Evolutionary conservation across 768 basidiomycete genomes (phyloP), one percentile per base, ranked within the genome.

Genomic region (Neoboletus magnificus): DNA sequence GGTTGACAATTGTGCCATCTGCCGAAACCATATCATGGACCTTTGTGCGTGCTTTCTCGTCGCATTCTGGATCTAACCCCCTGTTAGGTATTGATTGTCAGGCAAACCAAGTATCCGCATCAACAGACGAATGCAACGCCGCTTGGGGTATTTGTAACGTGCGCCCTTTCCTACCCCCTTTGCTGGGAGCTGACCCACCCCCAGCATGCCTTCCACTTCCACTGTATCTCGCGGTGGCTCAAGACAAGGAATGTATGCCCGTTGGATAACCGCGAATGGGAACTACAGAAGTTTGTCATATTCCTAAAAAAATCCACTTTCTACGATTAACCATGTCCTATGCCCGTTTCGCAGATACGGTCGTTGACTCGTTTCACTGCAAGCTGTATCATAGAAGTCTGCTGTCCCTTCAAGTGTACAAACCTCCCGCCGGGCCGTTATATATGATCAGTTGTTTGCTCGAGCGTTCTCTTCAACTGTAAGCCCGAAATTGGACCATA

Each of bases 101-200:
- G 72, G 97, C 97, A 42, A 98, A 99, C 72, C 97, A 98, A 71
- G 91, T 95, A 5, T 97, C 94, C 27, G 92, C 95, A 15, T 93
- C 93, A 9, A 93, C 87, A 63, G 96, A 98, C 65, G 96, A 96
- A 69, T 95, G 93, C 67, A 98, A 96, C 54, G 95, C 95, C 3
- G 96, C 96, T 2, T 99, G 97, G 97, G 97, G 97, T 47, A 94
- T 96, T 47, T 99, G 97, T 73, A 99, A 99, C 71, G 96, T 96
- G 37, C 49, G 63, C 29, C 23, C 22, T 22, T 7, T 37, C 15
- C 27, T 4, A 15, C 5, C 18, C 0, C 32, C 11, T 15, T 20
- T 11, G 2, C 48, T 8, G 12, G 25, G 13, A 30, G 53, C 33
- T 62, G 27, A 66, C 37, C 27, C 23, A 18, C 12, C 15, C 25